Conservation (phyloP, 352 stramenopile species). For the Globisporangium viniferum region DNA sequence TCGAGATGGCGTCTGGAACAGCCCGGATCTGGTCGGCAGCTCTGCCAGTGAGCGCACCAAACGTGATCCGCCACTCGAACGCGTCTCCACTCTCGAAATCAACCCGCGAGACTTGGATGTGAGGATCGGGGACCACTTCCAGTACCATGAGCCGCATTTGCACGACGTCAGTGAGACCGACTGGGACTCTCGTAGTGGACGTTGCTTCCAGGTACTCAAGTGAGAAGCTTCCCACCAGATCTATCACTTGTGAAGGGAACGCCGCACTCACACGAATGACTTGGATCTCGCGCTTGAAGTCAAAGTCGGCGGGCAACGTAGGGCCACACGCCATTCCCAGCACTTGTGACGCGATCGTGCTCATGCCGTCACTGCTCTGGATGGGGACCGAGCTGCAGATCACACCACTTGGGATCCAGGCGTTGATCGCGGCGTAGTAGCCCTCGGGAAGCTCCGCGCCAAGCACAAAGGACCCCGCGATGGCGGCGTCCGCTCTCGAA, state of each 20-base stretch:
- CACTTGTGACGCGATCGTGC: constrained; percentile 3
- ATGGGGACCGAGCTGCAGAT: constrained; percentile 8
- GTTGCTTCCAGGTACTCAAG: background rate
- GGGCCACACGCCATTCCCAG: constrained; percentile 10
- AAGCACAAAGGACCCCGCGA: constrained; percentile 10
- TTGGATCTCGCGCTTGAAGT: constrained; percentile 9
- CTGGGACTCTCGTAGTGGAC: background rate
- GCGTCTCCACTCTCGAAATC: constrained; percentile 1
- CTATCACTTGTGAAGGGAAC: constrained; percentile 4
- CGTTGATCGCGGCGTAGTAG: constrained; percentile 12
- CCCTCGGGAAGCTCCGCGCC: background rate
- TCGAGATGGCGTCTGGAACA: background rate
- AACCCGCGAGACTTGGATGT: constrained; percentile 15
- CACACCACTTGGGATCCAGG: background rate
- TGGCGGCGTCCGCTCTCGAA: background rate
- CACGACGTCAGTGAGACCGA: constrained; percentile 3
- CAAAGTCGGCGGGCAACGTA: background rate
- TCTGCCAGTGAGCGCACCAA: constrained; percentile 6
- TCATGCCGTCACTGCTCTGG: background rate
- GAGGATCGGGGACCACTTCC: constrained; percentile 11
- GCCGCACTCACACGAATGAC: constrained; percentile 9
- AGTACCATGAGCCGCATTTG: constrained; percentile 15
- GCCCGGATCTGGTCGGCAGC: background rate
- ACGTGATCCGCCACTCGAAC: constrained; percentile 23
- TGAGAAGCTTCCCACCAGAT: constrained; percentile 8